These are phyloP conservation scores for Ilyonectria mors-panacis DNA, from an alignment of 2,329 filamentous ascomycete genomes.

Conservation along the genomic window DNA sequence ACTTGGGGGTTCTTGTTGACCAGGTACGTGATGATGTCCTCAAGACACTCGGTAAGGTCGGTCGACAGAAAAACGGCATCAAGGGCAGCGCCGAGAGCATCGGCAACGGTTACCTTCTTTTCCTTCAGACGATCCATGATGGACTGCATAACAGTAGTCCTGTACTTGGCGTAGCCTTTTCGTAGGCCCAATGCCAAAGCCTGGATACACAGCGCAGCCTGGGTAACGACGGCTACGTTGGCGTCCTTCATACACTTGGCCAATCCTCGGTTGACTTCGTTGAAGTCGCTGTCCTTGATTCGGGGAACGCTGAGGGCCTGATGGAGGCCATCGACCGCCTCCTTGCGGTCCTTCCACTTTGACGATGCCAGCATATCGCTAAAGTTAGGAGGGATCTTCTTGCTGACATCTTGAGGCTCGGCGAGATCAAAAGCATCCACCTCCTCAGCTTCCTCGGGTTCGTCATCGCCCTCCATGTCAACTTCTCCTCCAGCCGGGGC, in stretches of 20 bases:
- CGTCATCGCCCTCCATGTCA: conserved; percentile 70
- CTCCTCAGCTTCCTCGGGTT: conserved; percentile 68
- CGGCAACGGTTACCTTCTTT: conserved; percentile 91
- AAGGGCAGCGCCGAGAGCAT: conserved; percentile 88
- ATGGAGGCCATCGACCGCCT: conserved; percentile 87
- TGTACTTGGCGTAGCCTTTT: conserved; percentile 84
- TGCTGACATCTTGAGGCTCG: conserved; percentile 88
- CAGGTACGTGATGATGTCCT: conserved; percentile 88
- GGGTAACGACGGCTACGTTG: conserved; percentile 93
- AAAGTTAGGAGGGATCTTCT: conserved; percentile 87
- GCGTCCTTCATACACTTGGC: conserved; percentile 99
- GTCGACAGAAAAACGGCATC: conserved; percentile 79
- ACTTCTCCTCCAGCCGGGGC: conserved; percentile 72
- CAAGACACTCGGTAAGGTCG: conserved; percentile 86
- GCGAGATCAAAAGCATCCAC: conserved; percentile 86
- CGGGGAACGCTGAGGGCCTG: conserved; percentile 84
- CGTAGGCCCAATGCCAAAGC: conserved; percentile 88
- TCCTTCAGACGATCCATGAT: conserved; percentile 98
- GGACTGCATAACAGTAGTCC: conserved; percentile 83
- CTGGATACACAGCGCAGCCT: conserved; percentile 94
- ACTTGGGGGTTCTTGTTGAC: conserved; percentile 98
- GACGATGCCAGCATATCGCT: conserved; percentile 87
- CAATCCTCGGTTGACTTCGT: conserved; percentile 85
- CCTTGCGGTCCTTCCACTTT: conserved; percentile 99
- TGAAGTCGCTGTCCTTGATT: conserved; percentile 92